These are phyloP conservation scores for Phalaenopsis equestris DNA, from an alignment of 106 monocot genomes.

Conservation along the genomic window DNA sequence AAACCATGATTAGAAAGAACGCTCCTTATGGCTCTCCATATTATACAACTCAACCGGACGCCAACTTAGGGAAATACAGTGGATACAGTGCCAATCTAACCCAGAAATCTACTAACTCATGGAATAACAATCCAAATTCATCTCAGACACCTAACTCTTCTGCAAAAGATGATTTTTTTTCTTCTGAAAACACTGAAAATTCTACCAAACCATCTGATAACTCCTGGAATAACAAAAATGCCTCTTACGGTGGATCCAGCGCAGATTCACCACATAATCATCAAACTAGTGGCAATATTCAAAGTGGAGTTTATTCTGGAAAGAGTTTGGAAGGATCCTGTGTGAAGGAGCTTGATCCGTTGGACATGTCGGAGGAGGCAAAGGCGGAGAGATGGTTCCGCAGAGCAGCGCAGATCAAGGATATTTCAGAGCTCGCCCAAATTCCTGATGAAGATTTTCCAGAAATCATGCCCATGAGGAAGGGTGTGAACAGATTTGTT, in stretches of 20 bases:
- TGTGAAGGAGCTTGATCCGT: slow-evolving; percentile 76
- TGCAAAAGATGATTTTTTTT: not conserved
- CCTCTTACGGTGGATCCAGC: not conserved
- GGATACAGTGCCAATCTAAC: not conserved
- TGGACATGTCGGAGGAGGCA: slow-evolving; percentile 99
- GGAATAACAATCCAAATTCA: not conserved
- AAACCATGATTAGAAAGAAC: not conserved
- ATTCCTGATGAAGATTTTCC: slow-evolving; percentile 98
- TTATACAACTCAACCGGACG: not conserved
- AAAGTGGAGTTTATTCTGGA: slow-evolving; percentile 24
- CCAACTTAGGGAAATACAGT: not conserved
- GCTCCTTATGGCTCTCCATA: not conserved
- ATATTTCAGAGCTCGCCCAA: slow-evolving; percentile 84
- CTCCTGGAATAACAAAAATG: not conserved
- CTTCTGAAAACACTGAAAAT: not conserved
- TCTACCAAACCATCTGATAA: not conserved
- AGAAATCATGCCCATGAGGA: slow-evolving; percentile 96
- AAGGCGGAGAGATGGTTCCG: slow-evolving; percentile 97
- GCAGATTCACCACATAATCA: not conserved
- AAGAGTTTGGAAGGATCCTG: slow-evolving; percentile 96
- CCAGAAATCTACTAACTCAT: not conserved
- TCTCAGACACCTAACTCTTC: not conserved
- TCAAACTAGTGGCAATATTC: slow-evolving; percentile 13
- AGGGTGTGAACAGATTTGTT: slow-evolving; percentile 92
- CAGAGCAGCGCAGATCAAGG: slow-evolving; percentile 87